Evolutionary conservation across 164 flowering plant genomes (phyloP).

Genomic region (Platanus orientalis): DNA sequence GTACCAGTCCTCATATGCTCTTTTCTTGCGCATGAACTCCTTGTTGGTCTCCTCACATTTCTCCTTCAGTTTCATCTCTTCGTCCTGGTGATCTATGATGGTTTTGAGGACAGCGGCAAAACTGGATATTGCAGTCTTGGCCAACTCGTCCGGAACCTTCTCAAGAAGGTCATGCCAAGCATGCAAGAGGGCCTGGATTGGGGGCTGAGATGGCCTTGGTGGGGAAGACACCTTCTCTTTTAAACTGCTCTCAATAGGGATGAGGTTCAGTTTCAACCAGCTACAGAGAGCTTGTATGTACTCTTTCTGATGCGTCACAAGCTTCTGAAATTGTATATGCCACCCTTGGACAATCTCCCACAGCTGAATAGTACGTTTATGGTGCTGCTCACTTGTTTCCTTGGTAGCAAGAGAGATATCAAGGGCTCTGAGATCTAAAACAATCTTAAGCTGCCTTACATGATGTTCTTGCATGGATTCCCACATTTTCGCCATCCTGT

Average conservation of each 20-base stretch:
- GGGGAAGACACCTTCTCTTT: conserved; percentile 84
- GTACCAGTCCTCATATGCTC: conserved; percentile 68
- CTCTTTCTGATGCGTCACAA: conserved; percentile 57
- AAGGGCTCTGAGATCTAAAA: conserved; percentile 45
- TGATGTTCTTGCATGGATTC: conserved; percentile 60
- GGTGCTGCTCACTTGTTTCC: conserved; percentile 69
- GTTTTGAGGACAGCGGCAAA: conserved; percentile 68
- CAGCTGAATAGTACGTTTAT: conserved; percentile 59
- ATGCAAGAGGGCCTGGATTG: conserved; percentile 61
- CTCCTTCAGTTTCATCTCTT: conserved; percentile 72
- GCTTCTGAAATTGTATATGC: conserved; percentile 53
- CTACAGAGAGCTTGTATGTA: conserved; percentile 56
- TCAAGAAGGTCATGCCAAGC: conserved; percentile 72
- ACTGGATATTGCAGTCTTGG: conserved; percentile 55
- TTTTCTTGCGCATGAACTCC: conserved; percentile 48
- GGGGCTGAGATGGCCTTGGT: conserved; percentile 46
- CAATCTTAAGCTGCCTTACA: conserved; percentile 47
- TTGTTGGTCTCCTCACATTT: conserved; percentile 63
- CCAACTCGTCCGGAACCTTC: conserved; percentile 71
- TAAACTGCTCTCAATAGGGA: conserved; percentile 85
- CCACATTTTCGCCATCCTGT: conserved; percentile 90
- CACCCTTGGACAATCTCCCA: conserved; percentile 47
- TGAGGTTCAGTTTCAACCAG: conserved; percentile 77
- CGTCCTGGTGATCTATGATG: conserved; percentile 61
- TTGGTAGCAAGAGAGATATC: conserved; percentile 42